Evolutionary conservation across 192 early-diverging fungal genomes (phyloP).

Genomic region (Coemansia sp.): DNA sequence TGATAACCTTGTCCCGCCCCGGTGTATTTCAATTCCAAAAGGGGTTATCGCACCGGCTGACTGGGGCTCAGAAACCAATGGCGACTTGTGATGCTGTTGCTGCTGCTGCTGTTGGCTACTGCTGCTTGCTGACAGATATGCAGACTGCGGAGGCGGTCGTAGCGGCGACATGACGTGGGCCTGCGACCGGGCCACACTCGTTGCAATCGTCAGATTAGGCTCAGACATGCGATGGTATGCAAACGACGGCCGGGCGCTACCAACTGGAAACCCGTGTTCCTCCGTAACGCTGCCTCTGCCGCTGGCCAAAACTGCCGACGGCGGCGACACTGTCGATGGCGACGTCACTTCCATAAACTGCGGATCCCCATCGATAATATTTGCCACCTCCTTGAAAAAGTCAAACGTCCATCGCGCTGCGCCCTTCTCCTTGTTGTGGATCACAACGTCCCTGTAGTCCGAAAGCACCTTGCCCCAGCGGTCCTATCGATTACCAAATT

Average conservation of each 20-base stretch:
- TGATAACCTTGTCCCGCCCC: not conserved
- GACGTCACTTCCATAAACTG: constrained; percentile 36
- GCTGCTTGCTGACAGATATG: too few species aligned
- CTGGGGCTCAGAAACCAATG: not conserved
- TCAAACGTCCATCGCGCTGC: constrained; percentile 54
- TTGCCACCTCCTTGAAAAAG: constrained; percentile 50
- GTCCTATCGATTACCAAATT: constrained; percentile 39
- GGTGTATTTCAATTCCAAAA: too few species aligned
- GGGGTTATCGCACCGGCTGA: not conserved
- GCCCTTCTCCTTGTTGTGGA: constrained; percentile 53
- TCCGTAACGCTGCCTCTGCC: not conserved
- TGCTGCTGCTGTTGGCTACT: not conserved
- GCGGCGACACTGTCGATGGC: constrained; percentile 21
- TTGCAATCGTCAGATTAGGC: constrained; percentile 14
- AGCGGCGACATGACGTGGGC: too few species aligned
- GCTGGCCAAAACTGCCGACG: constrained; percentile 6
- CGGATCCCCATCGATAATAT: constrained; percentile 40
- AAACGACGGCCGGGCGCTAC: constrained; percentile 9
- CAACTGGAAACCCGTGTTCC: not conserved
- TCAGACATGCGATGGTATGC: constrained; percentile 48
- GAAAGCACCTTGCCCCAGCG: constrained; percentile 55
- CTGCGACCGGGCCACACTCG: too few species aligned
- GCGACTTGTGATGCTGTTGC: not conserved
- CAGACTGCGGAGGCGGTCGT: too few species aligned
- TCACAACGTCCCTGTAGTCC: constrained; percentile 52